A percentile compares a stretch with the other conserved stretches of the same genome.
These are phyloP conservation scores for Diaporthe sp. DNA, from an alignment of 2,329 filamentous ascomycete species.

Conservation along the genomic window DNA sequence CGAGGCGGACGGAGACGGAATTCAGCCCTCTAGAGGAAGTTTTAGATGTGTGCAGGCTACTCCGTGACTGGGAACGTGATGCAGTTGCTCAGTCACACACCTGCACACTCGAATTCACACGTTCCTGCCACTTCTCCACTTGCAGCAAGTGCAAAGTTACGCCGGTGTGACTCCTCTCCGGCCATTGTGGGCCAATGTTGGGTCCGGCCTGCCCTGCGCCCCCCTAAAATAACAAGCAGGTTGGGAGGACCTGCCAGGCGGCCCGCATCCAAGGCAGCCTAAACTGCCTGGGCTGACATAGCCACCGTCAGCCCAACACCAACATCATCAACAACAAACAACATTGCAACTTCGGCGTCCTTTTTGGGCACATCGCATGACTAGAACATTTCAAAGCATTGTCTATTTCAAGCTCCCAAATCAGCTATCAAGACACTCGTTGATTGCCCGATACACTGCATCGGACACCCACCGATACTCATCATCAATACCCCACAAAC, in stretches of 20 bases:
- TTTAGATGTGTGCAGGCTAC: too few species aligned
- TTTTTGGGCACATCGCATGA: background rate
- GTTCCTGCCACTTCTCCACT: background rate
- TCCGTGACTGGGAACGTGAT: too few species aligned
- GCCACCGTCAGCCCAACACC: background rate
- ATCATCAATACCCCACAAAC: background rate
- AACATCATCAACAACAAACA: background rate
- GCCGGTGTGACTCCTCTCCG: conserved; percentile 3
- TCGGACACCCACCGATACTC: background rate
- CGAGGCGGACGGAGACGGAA: too few species aligned
- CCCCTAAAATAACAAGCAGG: background rate
- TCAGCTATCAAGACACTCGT: background rate
- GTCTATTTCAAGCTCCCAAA: background rate
- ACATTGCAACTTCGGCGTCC: background rate
- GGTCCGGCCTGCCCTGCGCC: conserved; percentile 8
- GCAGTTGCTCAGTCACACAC: background rate
- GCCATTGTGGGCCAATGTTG: background rate
- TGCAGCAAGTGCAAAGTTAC: background rate
- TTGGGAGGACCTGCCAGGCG: background rate
- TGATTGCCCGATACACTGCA: background rate
- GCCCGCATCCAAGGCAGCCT: background rate
- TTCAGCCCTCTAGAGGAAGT: too few species aligned
- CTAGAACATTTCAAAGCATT: background rate
- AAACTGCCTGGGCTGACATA: background rate
- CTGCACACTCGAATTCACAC: background rate